Percentiles rank a stretch among this genome's conserved stretches.
Evolutionary conservation across 805 yeast genomes (phyloP).

Genomic region (Candida maesae): DNA sequence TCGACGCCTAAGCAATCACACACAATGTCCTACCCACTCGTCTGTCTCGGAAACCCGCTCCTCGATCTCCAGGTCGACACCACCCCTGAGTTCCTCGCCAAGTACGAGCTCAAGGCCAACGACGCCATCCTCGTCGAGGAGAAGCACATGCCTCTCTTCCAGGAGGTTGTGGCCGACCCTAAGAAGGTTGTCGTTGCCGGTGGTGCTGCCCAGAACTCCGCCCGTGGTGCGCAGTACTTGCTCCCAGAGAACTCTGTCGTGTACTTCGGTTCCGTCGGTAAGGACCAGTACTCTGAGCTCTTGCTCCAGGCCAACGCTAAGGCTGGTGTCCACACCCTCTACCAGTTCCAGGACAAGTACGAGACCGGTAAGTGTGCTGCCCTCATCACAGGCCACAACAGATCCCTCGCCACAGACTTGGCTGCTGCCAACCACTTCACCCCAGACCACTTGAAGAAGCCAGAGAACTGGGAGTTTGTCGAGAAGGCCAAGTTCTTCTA

Average conservation of each 20-base stretch:
- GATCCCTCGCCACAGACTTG: constrained; percentile 93
- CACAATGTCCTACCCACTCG: constrained; percentile 61
- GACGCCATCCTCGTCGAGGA: constrained; percentile 89
- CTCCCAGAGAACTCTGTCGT: constrained; percentile 79
- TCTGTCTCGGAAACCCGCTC: constrained; percentile 90
- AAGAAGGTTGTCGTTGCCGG: constrained; percentile 83
- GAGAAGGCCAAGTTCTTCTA: constrained; percentile 79
- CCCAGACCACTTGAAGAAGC: constrained; percentile 78
- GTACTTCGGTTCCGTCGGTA: constrained; percentile 95
- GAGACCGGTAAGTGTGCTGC: constrained; percentile 99
- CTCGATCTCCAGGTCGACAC: constrained; percentile 83
- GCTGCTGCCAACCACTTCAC: constrained; percentile 98
- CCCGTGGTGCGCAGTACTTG: constrained; percentile 95
- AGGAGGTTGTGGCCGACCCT: constrained; percentile 62
- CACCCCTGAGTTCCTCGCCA: constrained; percentile 61
- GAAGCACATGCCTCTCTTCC: constrained; percentile 80
- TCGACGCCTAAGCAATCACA: not conserved
- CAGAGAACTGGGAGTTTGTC: constrained; percentile 86
- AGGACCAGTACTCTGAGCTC: constrained; percentile 81
- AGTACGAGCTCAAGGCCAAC: constrained; percentile 81
- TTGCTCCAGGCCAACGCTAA: constrained; percentile 76
- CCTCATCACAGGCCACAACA: constrained; percentile 77
- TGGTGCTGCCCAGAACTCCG: constrained; percentile 99
- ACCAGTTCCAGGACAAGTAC: constrained; percentile 70
- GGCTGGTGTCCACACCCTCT: constrained; percentile 85